Evolutionary conservation across 2,329 filamentous ascomycete genomes (phyloP), one percentile per base, ranked within the genome.

Genomic region (Trichoderma sp.): DNA sequence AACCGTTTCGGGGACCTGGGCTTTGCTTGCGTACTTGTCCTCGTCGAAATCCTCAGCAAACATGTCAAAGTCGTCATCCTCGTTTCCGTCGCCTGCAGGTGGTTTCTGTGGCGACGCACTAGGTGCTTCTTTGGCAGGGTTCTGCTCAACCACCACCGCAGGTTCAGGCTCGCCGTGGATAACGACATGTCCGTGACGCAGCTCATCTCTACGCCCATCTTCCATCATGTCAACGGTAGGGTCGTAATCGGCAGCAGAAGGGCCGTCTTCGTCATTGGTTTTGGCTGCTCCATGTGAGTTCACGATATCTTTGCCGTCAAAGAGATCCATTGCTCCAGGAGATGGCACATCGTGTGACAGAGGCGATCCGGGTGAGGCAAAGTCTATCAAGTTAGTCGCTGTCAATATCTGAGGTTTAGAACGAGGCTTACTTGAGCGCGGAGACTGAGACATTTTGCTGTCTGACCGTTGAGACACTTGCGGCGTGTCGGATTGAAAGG

Each of bases 211-310:
- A 68, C 88, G 84, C 73, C 89, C 88, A 72, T 97, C 93, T 77
- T 96, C 92, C 76, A 90, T 85, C 91, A 94, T 95, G 76, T 97
- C 94, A 72, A 89, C 84, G 1, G 90, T 95, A 1, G 94, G 94
- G 75, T 97, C 92, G 76, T 97, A 97, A 78, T 97, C 92, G 68
- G 93, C 93, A 54, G 94, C 94, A n/a, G 93, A 97, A 6, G 92
- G 91, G 7, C 90, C 92, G 73, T 95, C 90, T 70, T 87, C 86
- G 2, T 83, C 82, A 12, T 75, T 71, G 17, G 70, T 70, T 58
- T 81, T 80, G 50, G 73, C 73, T 70, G 82, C 79, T 39, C 80
- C 82, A 72, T 87, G 84, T 5, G 76, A 82, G 75, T 92, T 91
- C 78, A 88, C 87, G 71, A 92, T 83, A 71, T 89, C 87, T 67